Conservation (phyloP, 768 basidiomycete genomes). For the Candolleomyces aberdarensis region DNA sequence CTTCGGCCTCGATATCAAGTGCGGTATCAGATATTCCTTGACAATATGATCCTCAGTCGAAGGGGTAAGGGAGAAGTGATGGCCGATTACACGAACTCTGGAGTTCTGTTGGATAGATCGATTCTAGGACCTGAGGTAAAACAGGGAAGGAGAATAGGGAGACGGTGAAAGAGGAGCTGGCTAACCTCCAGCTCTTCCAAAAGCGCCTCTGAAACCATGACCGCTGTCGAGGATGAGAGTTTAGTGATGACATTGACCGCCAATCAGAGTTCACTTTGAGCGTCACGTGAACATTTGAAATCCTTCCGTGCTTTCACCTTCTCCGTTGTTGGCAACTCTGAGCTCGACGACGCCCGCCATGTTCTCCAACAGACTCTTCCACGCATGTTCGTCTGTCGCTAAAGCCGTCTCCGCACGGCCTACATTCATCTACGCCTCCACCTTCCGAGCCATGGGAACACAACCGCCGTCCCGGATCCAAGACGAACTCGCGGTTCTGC, state of each 20-base stretch:
- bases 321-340: background rate
- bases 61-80: conserved; percentile 23
- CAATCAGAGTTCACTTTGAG: background rate
- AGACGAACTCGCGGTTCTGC: background rate
- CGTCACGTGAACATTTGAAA: conserved; percentile 4
- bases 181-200: conserved; percentile 89
- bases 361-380: conserved; percentile 5
- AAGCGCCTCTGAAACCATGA: conserved; percentile 66
- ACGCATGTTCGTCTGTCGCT: background rate
- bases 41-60: conserved; percentile 44
- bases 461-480: too few species aligned
- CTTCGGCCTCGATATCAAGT: conserved; percentile 83
- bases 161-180: background rate
- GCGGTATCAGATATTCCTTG: conserved; percentile 84
- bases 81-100: conserved; percentile 65
- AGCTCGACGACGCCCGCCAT: background rate
- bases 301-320: background rate
- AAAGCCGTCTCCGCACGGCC: background rate
- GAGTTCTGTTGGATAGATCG: conserved; percentile 94
- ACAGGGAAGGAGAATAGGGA: conserved; percentile 12
- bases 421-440: too few species aligned
- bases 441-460: too few species aligned
- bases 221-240: background rate
- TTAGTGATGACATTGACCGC: conserved; percentile 4
- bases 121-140: conserved; percentile 74